A percentile compares a stretch with the other conserved stretches of the same genome.
These are phyloP conservation scores for Hyaloperonospora brassicae DNA, from an alignment of 352 stramenopile genomes.

Conservation along the genomic window DNA sequence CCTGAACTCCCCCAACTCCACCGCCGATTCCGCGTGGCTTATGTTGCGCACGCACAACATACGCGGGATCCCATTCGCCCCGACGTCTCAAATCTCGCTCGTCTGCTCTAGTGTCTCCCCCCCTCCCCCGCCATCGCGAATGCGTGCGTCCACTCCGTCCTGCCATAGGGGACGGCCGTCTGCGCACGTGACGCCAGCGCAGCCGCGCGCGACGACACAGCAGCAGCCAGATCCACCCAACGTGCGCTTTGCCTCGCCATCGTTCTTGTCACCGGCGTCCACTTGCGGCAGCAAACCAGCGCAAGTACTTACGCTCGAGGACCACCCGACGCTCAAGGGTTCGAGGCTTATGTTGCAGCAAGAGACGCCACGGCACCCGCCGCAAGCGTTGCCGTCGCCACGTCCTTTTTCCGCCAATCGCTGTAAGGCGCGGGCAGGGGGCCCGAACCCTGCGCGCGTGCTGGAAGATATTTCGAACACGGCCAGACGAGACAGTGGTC, in stretches of 20 bases:
- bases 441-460: conserved; percentile 14
- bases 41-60: too few relatives aligned
- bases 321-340: conserved; percentile 26
- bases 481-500: conserved; percentile 4
- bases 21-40: background rate
- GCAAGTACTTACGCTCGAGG: conserved; percentile 33
- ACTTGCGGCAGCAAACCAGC: conserved; percentile 20
- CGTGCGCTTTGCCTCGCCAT: conserved; percentile 19
- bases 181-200: too few relatives aligned
- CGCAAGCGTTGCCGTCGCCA: background rate
- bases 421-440: background rate
- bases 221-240: too few relatives aligned
- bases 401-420: conserved; percentile 12
- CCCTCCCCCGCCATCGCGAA: too few relatives aligned
- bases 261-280: conserved; percentile 32
- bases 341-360: conserved; percentile 16
- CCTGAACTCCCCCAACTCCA: too few relatives aligned
- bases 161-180: too few relatives aligned
- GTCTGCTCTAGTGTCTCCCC: too few relatives aligned
- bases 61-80: too few relatives aligned
- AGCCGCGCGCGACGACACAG: too few relatives aligned
- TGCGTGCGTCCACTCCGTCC: too few relatives aligned
- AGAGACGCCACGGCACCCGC: background rate
- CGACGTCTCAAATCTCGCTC: too few relatives aligned
- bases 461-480: conserved; percentile 42